Evolutionary conservation across 352 stramenopile genomes (phyloP).

Genomic region (Pythium brachiatum): DNA sequence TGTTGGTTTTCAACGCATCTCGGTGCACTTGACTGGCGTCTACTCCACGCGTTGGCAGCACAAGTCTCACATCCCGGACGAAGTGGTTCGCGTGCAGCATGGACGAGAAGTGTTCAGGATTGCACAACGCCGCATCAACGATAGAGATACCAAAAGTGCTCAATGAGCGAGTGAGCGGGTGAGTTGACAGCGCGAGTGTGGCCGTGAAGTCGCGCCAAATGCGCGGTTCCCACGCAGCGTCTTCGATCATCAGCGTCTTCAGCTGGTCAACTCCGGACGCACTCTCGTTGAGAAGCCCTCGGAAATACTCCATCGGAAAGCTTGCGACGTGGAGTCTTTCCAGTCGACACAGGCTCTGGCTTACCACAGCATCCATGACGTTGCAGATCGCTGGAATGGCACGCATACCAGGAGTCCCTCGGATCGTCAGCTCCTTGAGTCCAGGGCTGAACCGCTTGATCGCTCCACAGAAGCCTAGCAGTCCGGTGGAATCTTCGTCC

Average conservation of each 20-base stretch:
- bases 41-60: background rate
- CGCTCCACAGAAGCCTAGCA: conserved; percentile 1
- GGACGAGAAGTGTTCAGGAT: background rate
- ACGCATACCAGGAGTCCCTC: background rate
- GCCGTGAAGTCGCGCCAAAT: background rate
- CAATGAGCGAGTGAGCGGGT: conserved; percentile 8
- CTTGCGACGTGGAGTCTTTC: conserved; percentile 2
- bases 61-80: background rate
- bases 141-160: background rate
- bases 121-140: background rate
- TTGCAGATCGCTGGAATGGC: background rate
- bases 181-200: background rate
- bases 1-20: background rate
- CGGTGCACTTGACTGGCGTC: background rate
- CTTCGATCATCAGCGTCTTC: background rate
- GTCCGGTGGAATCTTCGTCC: background rate
- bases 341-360: background rate
- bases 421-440: background rate
- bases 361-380: background rate
- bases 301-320: conserved; percentile 6
- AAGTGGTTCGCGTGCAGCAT: conserved; percentile 9
- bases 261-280: conserved; percentile 3
- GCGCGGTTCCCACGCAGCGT: background rate
- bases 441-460: conserved; percentile 1
- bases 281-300: background rate